Evolutionary conservation across 1,139 yeast genomes (phyloP), one percentile per base, ranked within the genome.

Genomic region (Blastobotrys malaysiensis): DNA sequence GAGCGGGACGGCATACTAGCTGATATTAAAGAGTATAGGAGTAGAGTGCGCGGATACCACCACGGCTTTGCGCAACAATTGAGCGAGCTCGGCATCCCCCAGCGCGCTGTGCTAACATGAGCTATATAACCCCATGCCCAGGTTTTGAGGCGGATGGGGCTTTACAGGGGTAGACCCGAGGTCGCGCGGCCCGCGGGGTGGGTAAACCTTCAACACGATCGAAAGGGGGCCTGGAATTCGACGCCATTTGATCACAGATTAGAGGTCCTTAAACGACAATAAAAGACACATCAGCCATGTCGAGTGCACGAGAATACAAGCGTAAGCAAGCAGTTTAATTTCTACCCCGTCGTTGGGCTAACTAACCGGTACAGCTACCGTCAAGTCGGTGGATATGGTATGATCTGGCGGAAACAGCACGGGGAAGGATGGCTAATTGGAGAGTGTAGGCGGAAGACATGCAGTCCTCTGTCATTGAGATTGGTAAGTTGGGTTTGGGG

Each of bases 381-480:
- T 76, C 51, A 75, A 74, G 62, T 73, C 79, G 2, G 72, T 71
- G 19, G 79, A 76, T 60, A 76, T 76, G 77, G 74, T 73, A 62
- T 50, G 71, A 53, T 20, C 11, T 46, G 5, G 45, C 27, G n/a
- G 13, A 46, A 20, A 18, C 18, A n/a, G n/a, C 36, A 50, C 16
- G 45, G n/a, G 16, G 9, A 50, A 31, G 14, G 18, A 44, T n/a
- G n/a, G 22, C 22, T 46, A 47, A 26, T 44, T 14, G 18, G 20
- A 45, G 9, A n/a, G n/a, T 26, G 13, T 43, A 62, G 65, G 47
- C 59, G n/a, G 61, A 56, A 9, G 62, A 61, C 3, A 60, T 63
- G 63, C 65, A 62, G 51, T 51, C 50, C 7, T 55, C 55, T n/a
- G 59, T 63, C 7, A 45, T 62, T 14, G 61, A 57, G 27, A 50